Percentiles rank a stretch among this genome's conserved stretches.
phyloP scores from a whole-genome alignment of 257 asterid species.

The Apocynum venetum region DNA sequence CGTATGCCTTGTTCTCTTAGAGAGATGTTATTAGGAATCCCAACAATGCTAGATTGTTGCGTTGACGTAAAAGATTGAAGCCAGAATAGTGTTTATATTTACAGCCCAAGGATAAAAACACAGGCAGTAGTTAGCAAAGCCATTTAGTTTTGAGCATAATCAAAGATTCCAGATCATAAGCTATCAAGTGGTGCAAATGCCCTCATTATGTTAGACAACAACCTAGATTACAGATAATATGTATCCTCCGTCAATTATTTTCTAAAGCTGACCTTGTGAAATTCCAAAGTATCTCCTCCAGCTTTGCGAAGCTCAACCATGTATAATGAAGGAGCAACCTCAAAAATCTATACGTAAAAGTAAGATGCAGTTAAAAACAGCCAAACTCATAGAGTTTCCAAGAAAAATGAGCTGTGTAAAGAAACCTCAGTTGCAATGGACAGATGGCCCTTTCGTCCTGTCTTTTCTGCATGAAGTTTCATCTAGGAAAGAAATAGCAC shows the following conservation, averaged over 20 bases:
- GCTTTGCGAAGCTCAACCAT: conserved; percentile 94
- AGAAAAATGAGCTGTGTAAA: conserved; percentile 11
- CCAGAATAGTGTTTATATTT: not conserved
- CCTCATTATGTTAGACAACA: not conserved
- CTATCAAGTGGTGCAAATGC: not conserved
- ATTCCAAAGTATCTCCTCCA: conserved; percentile 93
- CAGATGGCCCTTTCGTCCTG: conserved; percentile 91
- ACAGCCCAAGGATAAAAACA: not conserved
- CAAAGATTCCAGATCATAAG: not conserved
- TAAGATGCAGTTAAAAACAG: not conserved
- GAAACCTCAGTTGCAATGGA: conserved; percentile 86
- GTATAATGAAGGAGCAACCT: conserved; percentile 87
- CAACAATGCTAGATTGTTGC: not conserved
- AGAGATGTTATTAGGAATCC: not conserved
- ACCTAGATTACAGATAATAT: not conserved
- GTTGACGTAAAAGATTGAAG: not conserved
- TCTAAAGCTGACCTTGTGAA: conserved; percentile 58
- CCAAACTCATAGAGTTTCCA: not conserved
- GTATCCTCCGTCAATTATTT: not conserved
- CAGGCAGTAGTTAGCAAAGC: not conserved
- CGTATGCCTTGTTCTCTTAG: not conserved
- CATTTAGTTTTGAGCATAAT: not conserved
- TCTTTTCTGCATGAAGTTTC: conserved; percentile 92
- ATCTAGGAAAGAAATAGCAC: conserved; percentile 37
- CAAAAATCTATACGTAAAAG: conserved; percentile 52